phyloP scores from a whole-genome alignment of 2,329 filamentous ascomycete genomes.

The Trichoderma simmonsii region DNA sequence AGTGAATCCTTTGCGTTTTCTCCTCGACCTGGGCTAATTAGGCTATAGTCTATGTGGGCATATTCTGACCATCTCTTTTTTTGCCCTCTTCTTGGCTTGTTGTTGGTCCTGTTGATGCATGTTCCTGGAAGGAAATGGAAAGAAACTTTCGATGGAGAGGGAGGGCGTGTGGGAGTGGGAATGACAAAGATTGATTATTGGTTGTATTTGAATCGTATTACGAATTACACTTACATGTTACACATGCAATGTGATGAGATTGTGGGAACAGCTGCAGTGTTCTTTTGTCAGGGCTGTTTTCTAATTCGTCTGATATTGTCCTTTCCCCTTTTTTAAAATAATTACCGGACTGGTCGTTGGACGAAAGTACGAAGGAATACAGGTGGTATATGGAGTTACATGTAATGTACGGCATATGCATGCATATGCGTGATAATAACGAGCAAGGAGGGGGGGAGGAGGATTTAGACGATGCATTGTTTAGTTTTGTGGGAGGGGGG shows the following conservation, averaged over 20 bases:
- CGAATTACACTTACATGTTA: background rate
- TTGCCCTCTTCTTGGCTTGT: background rate
- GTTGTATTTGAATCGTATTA: background rate
- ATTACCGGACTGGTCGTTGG: background rate
- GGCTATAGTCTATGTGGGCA: background rate
- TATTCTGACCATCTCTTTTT: background rate
- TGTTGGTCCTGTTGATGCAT: background rate
- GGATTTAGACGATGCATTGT: background rate
- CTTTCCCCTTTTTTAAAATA: background rate
- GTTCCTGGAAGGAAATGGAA: background rate
- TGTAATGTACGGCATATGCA: conserved; percentile 9
- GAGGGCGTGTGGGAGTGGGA: background rate
- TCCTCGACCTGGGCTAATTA: background rate
- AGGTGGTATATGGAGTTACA: background rate
- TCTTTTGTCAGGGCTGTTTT: background rate
- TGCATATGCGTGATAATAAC: conserved; percentile 10
- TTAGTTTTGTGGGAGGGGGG: background rate
- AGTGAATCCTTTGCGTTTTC: background rate
- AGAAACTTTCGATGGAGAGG: background rate
- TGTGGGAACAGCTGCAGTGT: background rate
- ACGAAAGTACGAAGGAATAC: background rate
- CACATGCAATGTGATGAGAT: background rate
- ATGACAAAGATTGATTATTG: background rate
- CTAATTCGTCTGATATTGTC: background rate
- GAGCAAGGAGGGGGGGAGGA: background rate